Evolutionary conservation across 257 asterid species (phyloP), one percentile per base, ranked within the genome.

Genomic region (Gynochthodes officinalis): DNA sequence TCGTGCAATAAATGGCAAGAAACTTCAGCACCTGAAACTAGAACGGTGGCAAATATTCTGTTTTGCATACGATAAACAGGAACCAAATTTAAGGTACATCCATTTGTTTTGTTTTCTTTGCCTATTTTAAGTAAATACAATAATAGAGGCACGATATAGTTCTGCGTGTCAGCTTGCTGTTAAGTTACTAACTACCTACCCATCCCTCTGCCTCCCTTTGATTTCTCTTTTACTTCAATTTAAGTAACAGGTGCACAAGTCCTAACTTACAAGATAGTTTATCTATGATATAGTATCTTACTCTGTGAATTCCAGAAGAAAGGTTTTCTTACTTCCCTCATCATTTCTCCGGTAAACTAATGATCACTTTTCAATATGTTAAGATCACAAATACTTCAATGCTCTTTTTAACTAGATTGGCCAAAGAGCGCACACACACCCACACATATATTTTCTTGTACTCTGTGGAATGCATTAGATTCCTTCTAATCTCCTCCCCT

Each of bases 111-210:
- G 44, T 35, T 35, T 15, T 62, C 48, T 62, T 35, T n/a, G 14
- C 67, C 23, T 10, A 33, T 59, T 15, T 50, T 50, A 19, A 63
- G 48, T 63, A 43, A 63, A 35, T 25, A 37, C 72, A 67, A 48
- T 50, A 33, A 49, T 49, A 13, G 49, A 67, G 72, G 61, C 73
- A 68, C 32, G 73, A 63, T 48, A 15, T 16, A 19, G 16, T 68
- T 48, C 50, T 49, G 57, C 43, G 7, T 65, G 35, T 28, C 58
- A 58, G 27, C 58, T 67, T 9, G 33, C 72, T 16, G 12, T 67
- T 61, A 27, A 0, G 1, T 21, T 49, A 68, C 19, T 28, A 33
- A 49, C 40, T 43, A 49, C 32, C 1, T 12, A 14, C 30, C 57
- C 71, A 6, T 23, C 57, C 57, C n/a, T 10, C 35, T 28, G 14